Evolutionary conservation across 1,284 basidiomycete species (phyloP).

Genomic region (Ustilago sp.): DNA sequence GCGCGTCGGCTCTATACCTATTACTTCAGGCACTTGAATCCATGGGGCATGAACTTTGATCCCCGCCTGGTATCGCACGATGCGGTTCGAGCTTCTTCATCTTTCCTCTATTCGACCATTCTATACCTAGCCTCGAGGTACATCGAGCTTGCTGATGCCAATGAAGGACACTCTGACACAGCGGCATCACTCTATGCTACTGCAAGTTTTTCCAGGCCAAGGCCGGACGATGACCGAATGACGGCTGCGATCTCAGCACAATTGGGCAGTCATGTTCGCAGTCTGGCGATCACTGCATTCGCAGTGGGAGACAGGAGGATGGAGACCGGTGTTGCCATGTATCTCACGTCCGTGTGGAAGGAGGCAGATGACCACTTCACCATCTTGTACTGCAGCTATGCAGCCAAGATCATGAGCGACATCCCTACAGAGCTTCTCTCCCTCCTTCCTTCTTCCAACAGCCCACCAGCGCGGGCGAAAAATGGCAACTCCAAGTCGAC

Average conservation of each 20-base stretch:
- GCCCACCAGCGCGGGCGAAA: constrained; percentile 7
- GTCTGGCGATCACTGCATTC: constrained; percentile 40
- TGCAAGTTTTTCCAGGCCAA: constrained; percentile 12
- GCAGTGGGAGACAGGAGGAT: constrained; percentile 40
- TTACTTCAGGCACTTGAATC: constrained; percentile 48
- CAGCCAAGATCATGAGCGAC: constrained; percentile 55
- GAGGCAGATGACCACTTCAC: constrained; percentile 51
- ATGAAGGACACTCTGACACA: constrained; percentile 8
- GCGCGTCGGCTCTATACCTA: constrained; percentile 41
- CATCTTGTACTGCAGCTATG: constrained; percentile 51
- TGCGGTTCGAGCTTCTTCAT: constrained; percentile 38
- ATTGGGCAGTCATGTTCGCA: constrained; percentile 43
- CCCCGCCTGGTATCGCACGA: constrained; percentile 43
- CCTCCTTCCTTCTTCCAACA: constrained; percentile 26
- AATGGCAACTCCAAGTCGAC: constrained; percentile 7
- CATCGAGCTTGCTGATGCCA: constrained; percentile 38
- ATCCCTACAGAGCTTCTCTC: constrained; percentile 45
- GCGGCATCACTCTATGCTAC: constrained; percentile 12
- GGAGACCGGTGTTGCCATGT: constrained; percentile 51
- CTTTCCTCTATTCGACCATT: constrained; percentile 47
- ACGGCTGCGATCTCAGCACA: constrained; percentile 29
- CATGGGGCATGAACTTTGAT: constrained; percentile 53
- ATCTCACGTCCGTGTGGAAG: constrained; percentile 53
- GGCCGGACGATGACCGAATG: constrained; percentile 29
- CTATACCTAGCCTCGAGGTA: constrained; percentile 47